phyloP scores from a whole-genome alignment of 1,284 basidiomycete species.

The Mycena sp. region DNA sequence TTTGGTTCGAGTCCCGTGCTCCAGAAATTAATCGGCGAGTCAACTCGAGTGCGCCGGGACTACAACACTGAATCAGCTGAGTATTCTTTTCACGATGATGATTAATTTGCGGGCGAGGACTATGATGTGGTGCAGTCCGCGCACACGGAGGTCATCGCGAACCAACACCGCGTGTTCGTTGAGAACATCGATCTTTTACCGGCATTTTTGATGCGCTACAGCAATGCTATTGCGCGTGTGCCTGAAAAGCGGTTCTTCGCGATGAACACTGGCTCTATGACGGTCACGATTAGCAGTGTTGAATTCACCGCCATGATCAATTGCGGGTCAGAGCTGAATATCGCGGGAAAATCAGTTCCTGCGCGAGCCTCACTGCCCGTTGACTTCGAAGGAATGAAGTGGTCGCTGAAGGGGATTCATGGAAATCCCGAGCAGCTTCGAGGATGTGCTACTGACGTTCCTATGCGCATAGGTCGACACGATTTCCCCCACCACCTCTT shows the following conservation, averaged over 20 bases:
- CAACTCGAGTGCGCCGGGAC: background rate
- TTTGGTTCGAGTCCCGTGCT: background rate
- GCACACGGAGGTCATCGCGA: background rate
- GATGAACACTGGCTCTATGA: slow-evolving; percentile 15
- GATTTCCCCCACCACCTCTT: slow-evolving; percentile 15
- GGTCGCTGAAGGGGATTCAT: slow-evolving; percentile 42
- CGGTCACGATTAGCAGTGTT: background rate
- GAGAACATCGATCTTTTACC: background rate
- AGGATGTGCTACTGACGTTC: slow-evolving; percentile 14
- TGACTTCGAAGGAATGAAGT: slow-evolving; percentile 38
- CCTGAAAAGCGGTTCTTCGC: slow-evolving; percentile 3
- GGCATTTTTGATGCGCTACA: background rate
- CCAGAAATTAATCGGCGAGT: background rate
- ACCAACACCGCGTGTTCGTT: background rate
- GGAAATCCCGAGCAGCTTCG: slow-evolving; percentile 22
- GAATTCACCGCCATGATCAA: slow-evolving; percentile 30
- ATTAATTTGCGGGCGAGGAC: background rate
- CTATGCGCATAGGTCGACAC: slow-evolving; percentile 7
- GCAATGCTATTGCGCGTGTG: slow-evolving; percentile 4
- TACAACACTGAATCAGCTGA: slow-evolving; percentile 5
- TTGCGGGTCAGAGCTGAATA: slow-evolving; percentile 37
- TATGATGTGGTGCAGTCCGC: background rate
- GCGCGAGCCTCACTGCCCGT: slow-evolving; percentile 16
- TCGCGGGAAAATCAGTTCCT: slow-evolving; percentile 16
- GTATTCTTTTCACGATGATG: background rate